Conservation (phyloP, 352 stramenopile species). For the Pythium periplocum region DNA sequence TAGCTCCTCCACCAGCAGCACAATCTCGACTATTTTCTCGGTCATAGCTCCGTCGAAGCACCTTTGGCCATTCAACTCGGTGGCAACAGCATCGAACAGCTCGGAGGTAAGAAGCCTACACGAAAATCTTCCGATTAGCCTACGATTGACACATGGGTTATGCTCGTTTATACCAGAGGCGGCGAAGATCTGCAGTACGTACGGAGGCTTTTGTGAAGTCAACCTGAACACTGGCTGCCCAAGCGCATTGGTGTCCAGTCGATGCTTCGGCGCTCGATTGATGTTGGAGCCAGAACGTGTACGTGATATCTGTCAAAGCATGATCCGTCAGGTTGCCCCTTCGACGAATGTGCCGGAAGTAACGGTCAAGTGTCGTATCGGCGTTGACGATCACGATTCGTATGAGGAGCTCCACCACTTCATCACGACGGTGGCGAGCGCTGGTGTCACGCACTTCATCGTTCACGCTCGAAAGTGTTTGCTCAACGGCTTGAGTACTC, state of each 20-base stretch:
- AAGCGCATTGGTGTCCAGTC: conserved; percentile 67
- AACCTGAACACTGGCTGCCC: conserved; percentile 98
- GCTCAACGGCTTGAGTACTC: conserved; percentile 93
- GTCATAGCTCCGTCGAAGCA: conserved; percentile 75
- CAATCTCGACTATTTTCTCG: conserved; percentile 88
- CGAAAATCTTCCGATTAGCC: neutral
- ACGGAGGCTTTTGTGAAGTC: conserved; percentile 91
- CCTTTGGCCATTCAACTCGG: conserved; percentile 94
- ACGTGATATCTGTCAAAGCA: conserved; percentile 85
- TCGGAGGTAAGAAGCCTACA: conserved; percentile 42
- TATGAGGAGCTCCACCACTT: conserved; percentile 92
- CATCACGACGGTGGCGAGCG: conserved; percentile 85
- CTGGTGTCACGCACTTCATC: conserved; percentile 94
- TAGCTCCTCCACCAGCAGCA: conserved; percentile 80
- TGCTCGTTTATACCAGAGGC: conserved; percentile 30
- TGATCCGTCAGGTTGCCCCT: conserved; percentile 51
- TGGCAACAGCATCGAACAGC: conserved; percentile 82
- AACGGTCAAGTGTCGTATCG: conserved; percentile 99
- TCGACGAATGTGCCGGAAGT: conserved; percentile 46
- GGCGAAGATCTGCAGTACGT: conserved; percentile 68
- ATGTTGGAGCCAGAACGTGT: conserved; percentile 97
- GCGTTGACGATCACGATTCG: conserved; percentile 92
- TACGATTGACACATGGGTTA: no score
- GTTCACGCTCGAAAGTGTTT: conserved; percentile 98
- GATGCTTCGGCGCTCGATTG: conserved; percentile 95